These are phyloP conservation scores for Suhomyces tanzawaensis DNA, from an alignment of 805 yeast genomes.

Conservation along the genomic window DNA sequence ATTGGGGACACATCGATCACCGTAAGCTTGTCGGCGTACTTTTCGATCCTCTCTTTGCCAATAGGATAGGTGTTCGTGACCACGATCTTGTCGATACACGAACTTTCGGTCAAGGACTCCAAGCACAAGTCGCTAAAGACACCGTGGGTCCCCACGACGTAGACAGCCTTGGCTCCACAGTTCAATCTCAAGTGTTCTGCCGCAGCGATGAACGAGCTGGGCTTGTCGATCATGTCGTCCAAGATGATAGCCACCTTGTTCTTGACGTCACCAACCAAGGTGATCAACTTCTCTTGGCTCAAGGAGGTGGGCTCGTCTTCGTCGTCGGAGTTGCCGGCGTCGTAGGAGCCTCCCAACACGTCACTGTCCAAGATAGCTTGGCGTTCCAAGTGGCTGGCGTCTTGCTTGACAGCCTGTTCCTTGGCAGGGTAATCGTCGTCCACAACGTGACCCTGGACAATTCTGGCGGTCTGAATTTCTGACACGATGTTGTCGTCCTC, in stretches of 20 bases:
- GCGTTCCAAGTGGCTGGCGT: constrained; percentile 13
- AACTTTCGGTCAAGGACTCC: constrained; percentile 71
- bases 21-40: constrained; percentile 61
- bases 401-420: constrained; percentile 7
- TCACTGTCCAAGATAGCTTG: constrained; percentile 35
- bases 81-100: constrained; percentile 85
- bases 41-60: constrained; percentile 53
- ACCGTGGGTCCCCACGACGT: constrained; percentile 94
- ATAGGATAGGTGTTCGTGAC: constrained; percentile 97
- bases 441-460: constrained; percentile 95
- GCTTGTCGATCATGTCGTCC: constrained; percentile 97
- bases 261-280: constrained; percentile 94
- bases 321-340: constrained; percentile 79
- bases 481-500: constrained; percentile 68
- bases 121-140: constrained; percentile 85
- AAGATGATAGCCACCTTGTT: constrained; percentile 88
- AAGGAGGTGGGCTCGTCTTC: constrained; percentile 70
- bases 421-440: constrained; percentile 64
- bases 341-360: constrained; percentile 79
- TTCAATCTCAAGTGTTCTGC: constrained; percentile 95
- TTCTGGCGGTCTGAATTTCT: constrained; percentile 92
- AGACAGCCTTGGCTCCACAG: constrained; percentile 93
- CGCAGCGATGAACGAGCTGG: constrained; percentile 90
- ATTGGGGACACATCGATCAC: constrained; percentile 93
- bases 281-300: constrained; percentile 80